Evolutionary conservation across 495 filamentous ascomycete species (phyloP), one percentile per base, ranked within the genome.

Genomic region (Podospora anserina): DNA sequence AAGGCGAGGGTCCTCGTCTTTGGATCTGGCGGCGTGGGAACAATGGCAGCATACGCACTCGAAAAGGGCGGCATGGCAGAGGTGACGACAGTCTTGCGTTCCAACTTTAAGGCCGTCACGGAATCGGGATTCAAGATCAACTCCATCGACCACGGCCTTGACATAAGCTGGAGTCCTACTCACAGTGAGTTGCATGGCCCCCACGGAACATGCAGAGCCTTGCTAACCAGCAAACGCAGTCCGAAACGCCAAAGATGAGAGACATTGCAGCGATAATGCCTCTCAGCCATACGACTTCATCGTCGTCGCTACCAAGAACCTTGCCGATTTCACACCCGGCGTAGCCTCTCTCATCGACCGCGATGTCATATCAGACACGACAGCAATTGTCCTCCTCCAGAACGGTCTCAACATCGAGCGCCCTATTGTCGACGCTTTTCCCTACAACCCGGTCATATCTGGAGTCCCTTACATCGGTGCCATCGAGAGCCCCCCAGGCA

Each of bases 341-440:
- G 69, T 79, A 1, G 66, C 75, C 53, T 69, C 77, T 3, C 66
- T 89, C 23, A 82, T 89, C 49, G 57, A 44, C 0, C 81, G 85
- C 2, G 84, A 83, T 19, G 76, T 89, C 5, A 83, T 82, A 0
- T 76, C 79, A 0, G 74, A 79, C 2, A 73, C 83, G 39, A 85
- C 87, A 1, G 76, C 77, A 4, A 84, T 90, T 56, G 78, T 87
- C 0, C 79, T 90, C 1, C 78, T 87, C 34, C 88, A 90, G 72
- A 90, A 90, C 69, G 88, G 88, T 2, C 78, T 90, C 15, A 86
- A 87, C 69, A 88, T 90, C 70, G 88, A 90, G 70, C 79, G 78
- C 4, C 88, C 87, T 0, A 69, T 89, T 16, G 68, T 84, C 39
- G 63, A 68, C 2, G 73, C 75, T 0, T 89, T 86, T 70, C 86